phyloP scores from a whole-genome alignment of 169 alveolate species.

The Cryptosporidium bovis region DNA sequence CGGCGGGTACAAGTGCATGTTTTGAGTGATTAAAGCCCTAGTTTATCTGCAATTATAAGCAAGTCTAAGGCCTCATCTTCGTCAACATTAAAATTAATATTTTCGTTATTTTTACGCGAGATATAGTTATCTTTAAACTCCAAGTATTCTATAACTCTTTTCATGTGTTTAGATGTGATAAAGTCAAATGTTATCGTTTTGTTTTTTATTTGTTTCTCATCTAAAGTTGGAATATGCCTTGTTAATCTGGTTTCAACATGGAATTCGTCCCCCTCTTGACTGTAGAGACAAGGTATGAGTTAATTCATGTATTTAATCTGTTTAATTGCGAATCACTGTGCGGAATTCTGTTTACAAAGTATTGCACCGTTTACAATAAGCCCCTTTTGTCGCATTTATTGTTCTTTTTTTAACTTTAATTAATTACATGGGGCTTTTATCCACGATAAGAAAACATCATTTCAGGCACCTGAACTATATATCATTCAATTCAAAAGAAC shows the following conservation, averaged over 20 bases:
- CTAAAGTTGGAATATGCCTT: slow-evolving; percentile 11
- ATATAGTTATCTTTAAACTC: slow-evolving; percentile 21
- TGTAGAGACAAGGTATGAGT: not conserved
- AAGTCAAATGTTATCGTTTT: slow-evolving; percentile 30
- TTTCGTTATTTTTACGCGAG: not conserved
- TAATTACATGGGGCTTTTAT: too few relatives aligned
- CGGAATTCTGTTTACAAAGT: too few relatives aligned
- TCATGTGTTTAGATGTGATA: slow-evolving; percentile 49
- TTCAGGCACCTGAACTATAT: too few relatives aligned
- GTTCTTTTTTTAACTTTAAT: not conserved
- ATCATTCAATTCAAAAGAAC: not conserved
- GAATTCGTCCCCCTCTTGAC: slow-evolving; percentile 33
- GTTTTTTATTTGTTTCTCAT: slow-evolving; percentile 13
- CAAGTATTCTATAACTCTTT: slow-evolving; percentile 53
- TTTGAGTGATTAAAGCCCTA: slow-evolving; percentile 15
- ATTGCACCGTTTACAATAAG: too few relatives aligned
- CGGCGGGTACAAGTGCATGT: too few relatives aligned
- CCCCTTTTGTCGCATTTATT: not conserved
- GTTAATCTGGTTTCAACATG: not conserved
- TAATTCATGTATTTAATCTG: too few relatives aligned
- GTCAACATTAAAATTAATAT: not conserved
- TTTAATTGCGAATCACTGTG: too few relatives aligned
- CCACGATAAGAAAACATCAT: not conserved
- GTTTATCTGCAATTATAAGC: slow-evolving; percentile 58
- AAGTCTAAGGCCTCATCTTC: slow-evolving; percentile 50